A percentile compares a stretch with the other conserved stretches of the same genome.
phyloP scores from a whole-genome alignment of 352 stramenopile species.

The Phytophthora quininea region DNA sequence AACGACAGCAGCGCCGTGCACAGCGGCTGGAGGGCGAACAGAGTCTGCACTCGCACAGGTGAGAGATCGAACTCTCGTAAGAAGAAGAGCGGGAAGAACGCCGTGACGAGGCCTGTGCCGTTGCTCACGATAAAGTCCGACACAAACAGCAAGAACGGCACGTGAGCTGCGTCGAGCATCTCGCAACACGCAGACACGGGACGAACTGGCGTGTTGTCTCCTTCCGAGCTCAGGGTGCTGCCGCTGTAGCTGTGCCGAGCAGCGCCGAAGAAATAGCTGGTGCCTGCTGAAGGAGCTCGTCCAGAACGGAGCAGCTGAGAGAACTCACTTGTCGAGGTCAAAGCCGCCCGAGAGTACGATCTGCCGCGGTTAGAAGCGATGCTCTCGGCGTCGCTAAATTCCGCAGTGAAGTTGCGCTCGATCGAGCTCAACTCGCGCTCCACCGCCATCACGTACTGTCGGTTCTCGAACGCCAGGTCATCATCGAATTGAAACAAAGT shows the following conservation, averaged over 20 bases:
- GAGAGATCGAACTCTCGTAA: conserved; percentile 57
- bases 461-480: conserved; percentile 74
- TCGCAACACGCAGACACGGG: conserved; percentile 34
- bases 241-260: conserved; percentile 3
- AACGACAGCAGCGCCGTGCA: conserved; percentile 51
- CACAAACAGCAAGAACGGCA: conserved; percentile 66
- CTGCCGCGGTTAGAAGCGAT: conserved; percentile 8
- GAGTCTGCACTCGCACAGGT: conserved; percentile 55
- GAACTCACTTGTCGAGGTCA: conserved; percentile 33
- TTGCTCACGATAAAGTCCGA: conserved; percentile 79
- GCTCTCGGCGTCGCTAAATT: conserved; percentile 45
- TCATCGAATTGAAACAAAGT: conserved; percentile 84
- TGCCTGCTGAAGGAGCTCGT: conserved; percentile 12
- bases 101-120: conserved; percentile 58
- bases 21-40: conserved; percentile 63
- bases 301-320: conserved; percentile 35
- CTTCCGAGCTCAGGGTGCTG: neutral
- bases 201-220: conserved; percentile 4
- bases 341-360: conserved; percentile 8
- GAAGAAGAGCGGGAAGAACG: conserved; percentile 76
- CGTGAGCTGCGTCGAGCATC: conserved; percentile 44
- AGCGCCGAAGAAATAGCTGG: conserved; percentile 18
- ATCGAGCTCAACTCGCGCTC: conserved; percentile 74
- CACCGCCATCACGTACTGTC: conserved; percentile 52
- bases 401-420: conserved; percentile 63